phyloP scores from a whole-genome alignment of 805 yeast species.

The Jamesozyma rosinii region DNA sequence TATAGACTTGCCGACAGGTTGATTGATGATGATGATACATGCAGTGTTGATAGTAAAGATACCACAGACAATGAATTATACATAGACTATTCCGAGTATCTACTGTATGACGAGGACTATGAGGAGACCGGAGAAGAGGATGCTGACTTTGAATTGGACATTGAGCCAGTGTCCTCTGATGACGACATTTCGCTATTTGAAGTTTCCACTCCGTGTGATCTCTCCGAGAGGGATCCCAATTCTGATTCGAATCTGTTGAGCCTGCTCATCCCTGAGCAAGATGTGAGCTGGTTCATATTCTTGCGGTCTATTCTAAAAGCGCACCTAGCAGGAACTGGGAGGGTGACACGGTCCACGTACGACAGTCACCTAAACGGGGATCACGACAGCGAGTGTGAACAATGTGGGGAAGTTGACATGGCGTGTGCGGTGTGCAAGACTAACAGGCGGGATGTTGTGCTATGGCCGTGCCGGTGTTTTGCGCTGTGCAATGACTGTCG shows the following conservation, averaged over 20 bases:
- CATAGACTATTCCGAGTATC: background rate
- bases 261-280: background rate
- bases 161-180: background rate
- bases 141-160: background rate
- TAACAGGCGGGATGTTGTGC: slow-evolving; percentile 59
- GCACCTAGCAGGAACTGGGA: background rate
- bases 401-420: slow-evolving; percentile 12
- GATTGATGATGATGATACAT: too few species aligned
- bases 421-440: slow-evolving; percentile 78
- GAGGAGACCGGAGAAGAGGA: background rate
- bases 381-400: background rate
- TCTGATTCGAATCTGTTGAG: background rate
- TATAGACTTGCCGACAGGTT: too few species aligned
- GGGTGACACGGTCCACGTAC: slow-evolving; percentile 6
- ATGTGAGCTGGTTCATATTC: slow-evolving; percentile 2
- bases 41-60: too few species aligned
- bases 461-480: slow-evolving; percentile 91
- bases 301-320: background rate
- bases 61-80: background rate
- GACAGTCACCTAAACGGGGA: background rate
- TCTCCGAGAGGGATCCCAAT: background rate
- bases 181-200: too few species aligned
- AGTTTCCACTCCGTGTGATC: too few species aligned
- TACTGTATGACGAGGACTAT: background rate
- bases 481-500: slow-evolving; percentile 83